Conservation (phyloP, 1,284 basidiomycete genomes). For the Leccinum fallax region DNA sequence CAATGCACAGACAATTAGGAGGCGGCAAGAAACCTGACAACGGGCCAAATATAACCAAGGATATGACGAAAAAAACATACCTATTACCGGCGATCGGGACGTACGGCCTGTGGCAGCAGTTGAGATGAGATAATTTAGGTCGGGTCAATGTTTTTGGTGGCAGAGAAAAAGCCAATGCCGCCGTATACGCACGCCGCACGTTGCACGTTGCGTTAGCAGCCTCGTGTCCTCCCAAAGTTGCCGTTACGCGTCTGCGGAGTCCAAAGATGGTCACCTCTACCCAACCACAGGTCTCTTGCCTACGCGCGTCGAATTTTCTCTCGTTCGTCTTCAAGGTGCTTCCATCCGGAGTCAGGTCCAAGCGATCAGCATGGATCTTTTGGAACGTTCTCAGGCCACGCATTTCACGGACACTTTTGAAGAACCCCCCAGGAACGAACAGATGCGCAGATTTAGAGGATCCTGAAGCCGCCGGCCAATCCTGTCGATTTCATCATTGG, state of each 20-base stretch:
- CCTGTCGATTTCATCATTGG: conserved; percentile 17
- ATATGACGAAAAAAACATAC: conserved; percentile 11
- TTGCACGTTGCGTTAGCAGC: conserved; percentile 20
- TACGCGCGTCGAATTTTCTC: conserved; percentile 2
- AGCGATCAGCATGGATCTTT: conserved; percentile 17
- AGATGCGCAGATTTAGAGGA: conserved; percentile 11
- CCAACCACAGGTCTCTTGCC: conserved; percentile 1
- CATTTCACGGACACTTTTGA: conserved; percentile 7
- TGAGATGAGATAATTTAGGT: conserved; percentile 21
- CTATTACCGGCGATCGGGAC: not conserved
- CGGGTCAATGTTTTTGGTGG: conserved; percentile 3
- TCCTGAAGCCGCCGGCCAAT: conserved; percentile 16
- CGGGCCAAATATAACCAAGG: not conserved
- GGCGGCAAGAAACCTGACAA: not conserved
- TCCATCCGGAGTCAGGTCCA: conserved; percentile 9
- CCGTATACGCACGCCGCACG: conserved; percentile 12
- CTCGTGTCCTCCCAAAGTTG: conserved; percentile 21
- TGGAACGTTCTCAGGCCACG: conserved; percentile 16
- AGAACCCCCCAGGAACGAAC: conserved; percentile 16
- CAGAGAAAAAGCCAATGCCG: conserved; percentile 16
- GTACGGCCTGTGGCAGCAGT: conserved; percentile 4
- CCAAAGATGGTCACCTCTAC: conserved; percentile 13
- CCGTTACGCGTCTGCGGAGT: conserved; percentile 28
- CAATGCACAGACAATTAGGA: not conserved
- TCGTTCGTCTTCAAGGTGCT: not conserved